phyloP scores from a whole-genome alignment of 192 early-diverging fungal species.

The Funneliformis mosseae region DNA sequence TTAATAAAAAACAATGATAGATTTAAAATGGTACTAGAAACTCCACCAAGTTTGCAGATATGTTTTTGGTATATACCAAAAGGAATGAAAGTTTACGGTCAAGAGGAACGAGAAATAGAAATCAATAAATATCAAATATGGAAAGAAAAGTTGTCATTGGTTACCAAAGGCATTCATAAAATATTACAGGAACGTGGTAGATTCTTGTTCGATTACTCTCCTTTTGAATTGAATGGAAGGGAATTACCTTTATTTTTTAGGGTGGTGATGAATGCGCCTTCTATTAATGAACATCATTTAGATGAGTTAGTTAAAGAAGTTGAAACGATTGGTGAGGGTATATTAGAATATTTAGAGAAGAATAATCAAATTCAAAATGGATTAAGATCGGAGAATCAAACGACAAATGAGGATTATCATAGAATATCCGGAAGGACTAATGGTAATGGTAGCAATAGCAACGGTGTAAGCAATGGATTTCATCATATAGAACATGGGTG shows the following conservation, averaged over 20 bases:
- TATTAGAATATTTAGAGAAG: conserved; percentile 14
- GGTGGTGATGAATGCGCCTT: conserved; percentile 70
- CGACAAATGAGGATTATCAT: not conserved
- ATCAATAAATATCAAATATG: conserved; percentile 31
- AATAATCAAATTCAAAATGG: not conserved
- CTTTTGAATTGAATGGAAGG: conserved; percentile 26
- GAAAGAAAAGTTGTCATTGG: conserved; percentile 45
- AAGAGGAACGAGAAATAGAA: conserved; percentile 23
- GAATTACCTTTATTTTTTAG: conserved; percentile 68
- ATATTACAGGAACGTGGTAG: conserved; percentile 49
- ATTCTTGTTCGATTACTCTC: conserved; percentile 77
- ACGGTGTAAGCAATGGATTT: too few species aligned
- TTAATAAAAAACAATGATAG: conserved; percentile 38
- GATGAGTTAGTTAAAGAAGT: conserved; percentile 55
- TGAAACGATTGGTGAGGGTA: conserved; percentile 47
- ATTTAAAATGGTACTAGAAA: conserved; percentile 49
- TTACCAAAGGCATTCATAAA: conserved; percentile 50
- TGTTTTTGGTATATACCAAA: conserved; percentile 79
- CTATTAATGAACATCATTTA: conserved; percentile 55
- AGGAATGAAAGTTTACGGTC: conserved; percentile 35
- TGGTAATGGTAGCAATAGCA: not conserved
- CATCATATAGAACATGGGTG: too few species aligned
- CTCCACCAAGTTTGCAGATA: conserved; percentile 53
- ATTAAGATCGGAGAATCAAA: not conserved
- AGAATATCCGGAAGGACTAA: not conserved